Evolutionary conservation across 78 protist genomes (phyloP).

Genomic region (Pigoraptor vietnamica): DNA sequence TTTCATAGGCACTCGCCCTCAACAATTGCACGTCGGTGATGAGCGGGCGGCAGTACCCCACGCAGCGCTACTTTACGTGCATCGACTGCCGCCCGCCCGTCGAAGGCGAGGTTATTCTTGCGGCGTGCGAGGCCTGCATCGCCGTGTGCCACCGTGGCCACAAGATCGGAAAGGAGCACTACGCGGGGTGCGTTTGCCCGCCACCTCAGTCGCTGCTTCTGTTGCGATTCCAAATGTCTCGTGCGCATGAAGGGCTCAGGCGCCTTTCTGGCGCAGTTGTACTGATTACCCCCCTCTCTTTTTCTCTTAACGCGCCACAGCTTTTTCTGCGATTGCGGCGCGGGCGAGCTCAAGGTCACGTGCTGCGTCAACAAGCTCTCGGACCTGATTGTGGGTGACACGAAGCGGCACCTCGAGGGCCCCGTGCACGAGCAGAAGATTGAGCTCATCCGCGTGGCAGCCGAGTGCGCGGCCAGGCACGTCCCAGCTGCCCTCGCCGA

Average conservation of each 20-base stretch:
- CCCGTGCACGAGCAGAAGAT: not conserved
- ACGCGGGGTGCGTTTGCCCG: not conserved
- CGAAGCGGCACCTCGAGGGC: not conserved
- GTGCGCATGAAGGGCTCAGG: too few relatives aligned
- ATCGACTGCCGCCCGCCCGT: not conserved
- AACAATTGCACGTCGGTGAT: not conserved
- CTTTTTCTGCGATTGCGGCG: not conserved
- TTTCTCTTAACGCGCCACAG: not conserved
- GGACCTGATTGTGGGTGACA: not conserved
- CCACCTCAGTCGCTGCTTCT: too few relatives aligned
- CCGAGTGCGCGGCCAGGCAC: not conserved
- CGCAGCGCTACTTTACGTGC: not conserved
- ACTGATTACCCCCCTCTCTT: not conserved
- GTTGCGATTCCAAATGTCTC: too few relatives aligned
- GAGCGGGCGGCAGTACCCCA: not conserved
- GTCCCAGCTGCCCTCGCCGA: not conserved
- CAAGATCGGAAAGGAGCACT: not conserved
- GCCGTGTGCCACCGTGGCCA: not conserved
- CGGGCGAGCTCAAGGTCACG: not conserved
- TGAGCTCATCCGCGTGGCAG: not conserved
- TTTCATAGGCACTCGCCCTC: not conserved
- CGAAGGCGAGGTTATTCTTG: not conserved
- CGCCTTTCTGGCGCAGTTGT: not conserved
- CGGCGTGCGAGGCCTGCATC: slow-evolving; percentile 1
- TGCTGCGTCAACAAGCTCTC: not conserved